Base-by-base conservation (phyloP, 2,329 filamentous ascomycete genomes). In the Fusarium gaditjirri region DNA sequence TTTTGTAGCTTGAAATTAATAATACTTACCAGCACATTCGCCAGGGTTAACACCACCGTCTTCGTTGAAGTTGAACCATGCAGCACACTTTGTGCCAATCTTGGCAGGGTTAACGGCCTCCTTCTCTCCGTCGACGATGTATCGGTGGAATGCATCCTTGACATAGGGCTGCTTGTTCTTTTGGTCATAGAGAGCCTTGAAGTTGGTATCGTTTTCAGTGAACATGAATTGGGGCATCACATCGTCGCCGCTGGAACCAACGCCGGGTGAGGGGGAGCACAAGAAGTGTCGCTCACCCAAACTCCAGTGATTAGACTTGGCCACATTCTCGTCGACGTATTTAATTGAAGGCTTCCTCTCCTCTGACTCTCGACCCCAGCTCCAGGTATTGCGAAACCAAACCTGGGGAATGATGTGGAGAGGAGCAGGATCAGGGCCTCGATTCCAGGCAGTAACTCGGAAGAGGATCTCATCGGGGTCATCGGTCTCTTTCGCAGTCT, bases 301-400 rank as follows among this genome's bases (percentile, higher is more conserved):
- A 61, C 90, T 92, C 79, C 90, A 86, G 79, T 98, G 95, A 36
- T 89, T 90, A n/a, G 94, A 93, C 77, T 93, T 91, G 61, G 90
- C 91, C 60, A 91, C 87, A 52, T 91, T 90, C 33, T 92, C 89
- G 29, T 86, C 88, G 31, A 90, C 83, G 71, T 90, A 87, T 56
- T 87, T 85, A 69, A 98, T 92, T n/a, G 86, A 90, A 0, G 95
- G 96, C 83, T 97, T 97, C 80, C 91, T 91, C 55, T 92, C 89
- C 35, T 87, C 84, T 16, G 90, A 81, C 78, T 97, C 93, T 71
- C 92, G 89, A 27, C 95, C 95, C 95, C 95, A 98, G 42, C 93
- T 90, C 96, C 96, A 98, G 6, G 95, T 98, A 81, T 98, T 98
- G 72, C 95, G 91, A 85, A 98, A 98, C 94, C 95, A 98, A 57